Conservation (phyloP, 345 rosid genomes). For the Jatropha curcas region DNA sequence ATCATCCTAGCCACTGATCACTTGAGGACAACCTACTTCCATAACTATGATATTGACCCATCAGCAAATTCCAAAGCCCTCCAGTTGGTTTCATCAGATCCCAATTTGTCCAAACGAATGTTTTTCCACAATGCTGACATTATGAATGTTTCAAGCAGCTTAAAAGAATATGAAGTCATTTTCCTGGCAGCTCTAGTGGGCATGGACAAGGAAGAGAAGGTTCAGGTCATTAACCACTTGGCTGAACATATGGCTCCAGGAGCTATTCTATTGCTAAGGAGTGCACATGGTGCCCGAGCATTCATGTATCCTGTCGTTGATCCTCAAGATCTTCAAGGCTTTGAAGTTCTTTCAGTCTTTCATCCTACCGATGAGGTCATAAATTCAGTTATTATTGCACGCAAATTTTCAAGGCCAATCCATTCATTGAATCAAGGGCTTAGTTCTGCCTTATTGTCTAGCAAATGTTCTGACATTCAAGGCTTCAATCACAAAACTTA, state of each 20-base stretch:
- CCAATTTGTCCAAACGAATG: constrained; percentile 25
- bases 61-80: constrained; percentile 25
- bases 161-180: constrained; percentile 15
- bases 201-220: constrained; percentile 25
- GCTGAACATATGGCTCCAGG: constrained; percentile 27
- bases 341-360: constrained; percentile 27
- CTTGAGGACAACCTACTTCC: constrained; percentile 15
- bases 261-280: constrained; percentile 19
- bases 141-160: constrained; percentile 10
- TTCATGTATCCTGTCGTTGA: constrained; percentile 27
- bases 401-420: neutral
- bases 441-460: constrained; percentile 6
- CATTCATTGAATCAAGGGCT: neutral
- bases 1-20: constrained; percentile 26
- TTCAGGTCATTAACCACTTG: constrained; percentile 13
- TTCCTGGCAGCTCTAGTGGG: constrained; percentile 33
- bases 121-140: constrained; percentile 27
- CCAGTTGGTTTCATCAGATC: constrained; percentile 14
- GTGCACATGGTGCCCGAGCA: constrained; percentile 26
- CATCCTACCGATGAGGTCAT: constrained; percentile 28
- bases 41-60: constrained; percentile 30
- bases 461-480: constrained; percentile 3
- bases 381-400: constrained; percentile 24
- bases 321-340: constrained; percentile 19
- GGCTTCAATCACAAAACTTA: neutral